phyloP scores from a whole-genome alignment of 306 rosid genomes.

The Rosa chinensis region DNA sequence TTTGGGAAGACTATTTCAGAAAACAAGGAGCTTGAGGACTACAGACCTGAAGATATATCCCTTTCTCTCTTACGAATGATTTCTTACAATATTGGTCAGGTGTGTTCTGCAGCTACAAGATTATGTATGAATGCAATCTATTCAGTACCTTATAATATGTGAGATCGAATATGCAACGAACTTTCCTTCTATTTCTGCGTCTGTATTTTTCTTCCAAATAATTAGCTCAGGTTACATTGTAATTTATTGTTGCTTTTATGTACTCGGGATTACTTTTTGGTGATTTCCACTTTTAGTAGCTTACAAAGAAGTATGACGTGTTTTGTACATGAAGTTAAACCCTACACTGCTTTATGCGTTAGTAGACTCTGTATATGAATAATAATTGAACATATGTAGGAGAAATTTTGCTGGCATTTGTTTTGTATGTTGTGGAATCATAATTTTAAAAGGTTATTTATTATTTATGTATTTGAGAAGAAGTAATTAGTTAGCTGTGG shows the following conservation, averaged over 20 bases:
- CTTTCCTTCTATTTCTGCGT: neutral
- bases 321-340: neutral
- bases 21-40: constrained; percentile 83
- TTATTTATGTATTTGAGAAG: neutral
- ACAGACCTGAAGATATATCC: constrained; percentile 98
- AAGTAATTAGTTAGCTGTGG: neutral
- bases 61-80: constrained; percentile 95
- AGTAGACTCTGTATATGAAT: neutral
- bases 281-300: neutral
- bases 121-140: constrained; percentile 16
- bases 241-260: neutral
- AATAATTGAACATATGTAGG: neutral
- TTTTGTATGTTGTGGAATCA: neutral
- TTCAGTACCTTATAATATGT: neutral
- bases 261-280: neutral
- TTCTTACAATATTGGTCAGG: constrained; percentile 99
- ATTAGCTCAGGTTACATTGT: neutral
- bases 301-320: neutral
- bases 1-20: constrained; percentile 93
- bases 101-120: constrained; percentile 31
- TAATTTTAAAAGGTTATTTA: neutral
- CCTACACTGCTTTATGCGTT: no score
- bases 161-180: neutral
- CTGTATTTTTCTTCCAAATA: neutral
- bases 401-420: neutral